phyloP scores from a whole-genome alignment of 495 filamentous ascomycete genomes.

The Aspergillus asperescens region DNA sequence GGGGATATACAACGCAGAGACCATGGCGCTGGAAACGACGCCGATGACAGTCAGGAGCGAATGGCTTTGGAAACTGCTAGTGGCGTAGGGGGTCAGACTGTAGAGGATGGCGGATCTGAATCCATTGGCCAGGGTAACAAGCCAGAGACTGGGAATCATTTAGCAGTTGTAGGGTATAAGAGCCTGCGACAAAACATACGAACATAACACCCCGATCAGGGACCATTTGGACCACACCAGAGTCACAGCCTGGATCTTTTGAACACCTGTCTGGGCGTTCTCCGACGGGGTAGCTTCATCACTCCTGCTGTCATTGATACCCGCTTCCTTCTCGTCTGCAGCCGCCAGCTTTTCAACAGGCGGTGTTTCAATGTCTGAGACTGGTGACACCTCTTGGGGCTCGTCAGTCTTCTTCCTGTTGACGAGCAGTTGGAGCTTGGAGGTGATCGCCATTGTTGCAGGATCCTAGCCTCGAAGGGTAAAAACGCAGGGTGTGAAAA shows the following conservation, averaged over 20 bases:
- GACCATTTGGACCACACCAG: constrained; percentile 4
- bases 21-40: background rate
- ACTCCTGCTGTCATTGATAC: background rate
- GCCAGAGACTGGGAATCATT: background rate
- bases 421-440: background rate
- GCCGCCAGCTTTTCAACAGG: background rate
- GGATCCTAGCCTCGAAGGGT: background rate
- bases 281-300: background rate
- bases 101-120: background rate
- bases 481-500: background rate
- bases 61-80: constrained; percentile 1
- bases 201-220: background rate
- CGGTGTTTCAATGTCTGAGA: background rate
- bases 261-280: background rate
- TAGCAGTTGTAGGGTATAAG: background rate
- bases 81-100: constrained; percentile 6
- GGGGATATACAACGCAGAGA: constrained; percentile 1
- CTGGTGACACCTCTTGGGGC: background rate
- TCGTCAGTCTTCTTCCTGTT: background rate
- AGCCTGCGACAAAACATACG: background rate
- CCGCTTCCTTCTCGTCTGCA: constrained; percentile 2
- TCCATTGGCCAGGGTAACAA: constrained; percentile 1
- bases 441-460: constrained; percentile 3
- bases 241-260: constrained; percentile 9
- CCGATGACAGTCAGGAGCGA: constrained; percentile 3